Percentiles rank a stretch among this genome's conserved stretches.
Evolutionary conservation across 257 asterid genomes (phyloP).

Genomic region (Solanum arcanum): DNA sequence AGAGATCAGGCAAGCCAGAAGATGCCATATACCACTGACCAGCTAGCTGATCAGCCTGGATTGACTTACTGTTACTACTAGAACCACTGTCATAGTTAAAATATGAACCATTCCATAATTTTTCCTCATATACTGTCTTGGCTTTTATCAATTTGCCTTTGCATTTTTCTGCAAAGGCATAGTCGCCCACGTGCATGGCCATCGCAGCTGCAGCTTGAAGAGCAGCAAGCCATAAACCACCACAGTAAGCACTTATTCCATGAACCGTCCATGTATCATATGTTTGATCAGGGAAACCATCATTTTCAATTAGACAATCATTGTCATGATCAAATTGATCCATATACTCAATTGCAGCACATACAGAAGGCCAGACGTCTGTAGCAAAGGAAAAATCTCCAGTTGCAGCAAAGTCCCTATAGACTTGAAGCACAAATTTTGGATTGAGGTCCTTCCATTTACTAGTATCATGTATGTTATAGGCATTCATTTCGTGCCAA

Average conservation of each 20-base stretch:
- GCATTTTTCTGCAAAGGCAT: conserved; percentile 65
- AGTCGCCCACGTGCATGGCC: conserved; percentile 83
- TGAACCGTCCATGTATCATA: conserved; percentile 97
- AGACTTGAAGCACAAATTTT: conserved; percentile 89
- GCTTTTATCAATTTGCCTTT: conserved; percentile 52
- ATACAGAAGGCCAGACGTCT: conserved; percentile 90
- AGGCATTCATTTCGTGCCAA: conserved; percentile 99
- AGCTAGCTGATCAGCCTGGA: conserved; percentile 91
- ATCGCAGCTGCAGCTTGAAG: conserved; percentile 91
- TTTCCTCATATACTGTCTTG: conserved; percentile 54
- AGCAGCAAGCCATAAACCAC: conserved; percentile 94
- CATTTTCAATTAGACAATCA: conserved; percentile 83
- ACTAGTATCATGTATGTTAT: conserved; percentile 94
- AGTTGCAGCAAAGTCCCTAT: conserved; percentile 87
- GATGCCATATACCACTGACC: conserved; percentile 98
- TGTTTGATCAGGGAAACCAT: conserved; percentile 96
- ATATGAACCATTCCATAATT: conserved; percentile 88
- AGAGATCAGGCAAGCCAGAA: conserved; percentile 87
- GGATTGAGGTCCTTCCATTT: conserved; percentile 94
- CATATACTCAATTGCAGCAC: conserved; percentile 97
- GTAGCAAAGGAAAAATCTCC: conserved; percentile 75
- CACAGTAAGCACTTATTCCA: conserved; percentile 91
- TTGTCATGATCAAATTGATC: conserved; percentile 85
- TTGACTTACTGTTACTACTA: conserved; percentile 84
- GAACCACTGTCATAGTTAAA: conserved; percentile 93